Evolutionary conservation across 2,329 filamentous ascomycete species (phyloP).

Genomic region (Amauroascus niger): DNA sequence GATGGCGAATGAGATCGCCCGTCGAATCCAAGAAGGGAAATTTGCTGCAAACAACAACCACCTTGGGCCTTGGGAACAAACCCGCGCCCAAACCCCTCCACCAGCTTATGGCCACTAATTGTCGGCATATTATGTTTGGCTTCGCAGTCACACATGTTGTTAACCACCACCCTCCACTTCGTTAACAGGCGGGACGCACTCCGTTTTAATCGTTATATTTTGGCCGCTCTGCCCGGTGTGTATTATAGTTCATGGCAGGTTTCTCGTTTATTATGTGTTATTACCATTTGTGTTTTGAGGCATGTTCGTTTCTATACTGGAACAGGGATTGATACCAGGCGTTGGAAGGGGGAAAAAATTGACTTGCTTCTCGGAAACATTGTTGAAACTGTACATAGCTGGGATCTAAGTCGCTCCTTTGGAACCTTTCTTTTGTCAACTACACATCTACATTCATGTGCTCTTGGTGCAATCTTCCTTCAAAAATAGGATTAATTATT

Average conservation of each 20-base stretch:
- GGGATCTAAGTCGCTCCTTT: conserved; percentile 1
- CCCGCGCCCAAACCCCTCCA: conserved; percentile 33
- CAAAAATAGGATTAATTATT: background rate
- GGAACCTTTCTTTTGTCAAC: conserved; percentile 4
- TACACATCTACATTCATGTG: background rate
- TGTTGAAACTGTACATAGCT: background rate
- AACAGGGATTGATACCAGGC: conserved; percentile 8
- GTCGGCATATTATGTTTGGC: background rate
- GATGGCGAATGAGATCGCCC: conserved; percentile 84
- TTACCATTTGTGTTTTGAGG: background rate
- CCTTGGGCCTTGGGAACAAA: conserved; percentile 31
- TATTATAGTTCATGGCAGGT: conserved; percentile 5
- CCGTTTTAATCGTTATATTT: background rate
- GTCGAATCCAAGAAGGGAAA: conserved; percentile 79
- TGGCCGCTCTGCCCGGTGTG: background rate
- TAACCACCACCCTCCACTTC: background rate
- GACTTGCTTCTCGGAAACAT: background rate
- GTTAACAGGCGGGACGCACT: background rate
- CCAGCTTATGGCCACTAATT: conserved; percentile 38
- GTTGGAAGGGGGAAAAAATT: conserved; percentile 5
- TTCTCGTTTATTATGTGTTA: conserved; percentile 4
- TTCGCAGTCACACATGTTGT: background rate
- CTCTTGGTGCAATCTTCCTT: too few relatives aligned
- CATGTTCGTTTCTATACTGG: background rate
- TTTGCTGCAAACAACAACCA: conserved; percentile 27